These are phyloP conservation scores for Trametes maxima DNA, from an alignment of 768 basidiomycete species.

Conservation along the genomic window DNA sequence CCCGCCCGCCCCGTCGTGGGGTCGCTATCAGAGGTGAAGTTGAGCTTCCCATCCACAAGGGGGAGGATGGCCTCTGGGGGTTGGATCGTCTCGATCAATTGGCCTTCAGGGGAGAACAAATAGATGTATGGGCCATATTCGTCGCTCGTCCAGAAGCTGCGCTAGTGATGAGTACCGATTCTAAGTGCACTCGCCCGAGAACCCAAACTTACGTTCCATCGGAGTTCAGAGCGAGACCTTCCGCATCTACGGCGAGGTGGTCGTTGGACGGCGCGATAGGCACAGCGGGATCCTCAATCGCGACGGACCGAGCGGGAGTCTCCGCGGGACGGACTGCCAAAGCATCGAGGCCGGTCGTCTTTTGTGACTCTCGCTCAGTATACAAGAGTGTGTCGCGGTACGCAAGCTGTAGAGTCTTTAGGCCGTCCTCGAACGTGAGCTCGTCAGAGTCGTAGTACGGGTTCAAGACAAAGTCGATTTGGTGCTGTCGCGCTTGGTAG, in stretches of 20 bases:
- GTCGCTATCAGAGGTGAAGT: constrained; percentile 53
- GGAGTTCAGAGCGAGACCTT: constrained; percentile 56
- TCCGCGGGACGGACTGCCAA: constrained; percentile 46
- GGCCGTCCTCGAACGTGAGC: constrained; percentile 51
- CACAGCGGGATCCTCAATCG: constrained; percentile 45
- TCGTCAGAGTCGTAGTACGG: constrained; percentile 53
- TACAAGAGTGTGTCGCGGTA: constrained; percentile 55
- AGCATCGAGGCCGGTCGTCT: constrained; percentile 62
- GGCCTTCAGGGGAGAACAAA: constrained; percentile 47
- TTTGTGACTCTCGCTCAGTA: constrained; percentile 46
- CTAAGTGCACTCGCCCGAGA: not conserved
- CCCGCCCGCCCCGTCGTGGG: constrained; percentile 54
- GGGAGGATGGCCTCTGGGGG: constrained; percentile 63
- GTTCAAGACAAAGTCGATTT: constrained; percentile 56
- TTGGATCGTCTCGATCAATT: constrained; percentile 57
- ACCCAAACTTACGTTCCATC: constrained; percentile 55
- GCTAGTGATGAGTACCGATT: not conserved
- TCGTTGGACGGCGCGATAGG: constrained; percentile 49
- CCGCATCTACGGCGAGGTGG: constrained; percentile 56
- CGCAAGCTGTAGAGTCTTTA: constrained; percentile 51
- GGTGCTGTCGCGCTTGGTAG: constrained; percentile 66
- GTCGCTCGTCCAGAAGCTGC: constrained; percentile 64
- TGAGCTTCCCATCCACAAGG: constrained; percentile 43
- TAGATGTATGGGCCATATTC: constrained; percentile 74
- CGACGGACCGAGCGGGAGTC: constrained; percentile 32